Base-by-base conservation (phyloP, 2,329 filamentous ascomycete species). In the Neopestalotiopsis sp. region DNA sequence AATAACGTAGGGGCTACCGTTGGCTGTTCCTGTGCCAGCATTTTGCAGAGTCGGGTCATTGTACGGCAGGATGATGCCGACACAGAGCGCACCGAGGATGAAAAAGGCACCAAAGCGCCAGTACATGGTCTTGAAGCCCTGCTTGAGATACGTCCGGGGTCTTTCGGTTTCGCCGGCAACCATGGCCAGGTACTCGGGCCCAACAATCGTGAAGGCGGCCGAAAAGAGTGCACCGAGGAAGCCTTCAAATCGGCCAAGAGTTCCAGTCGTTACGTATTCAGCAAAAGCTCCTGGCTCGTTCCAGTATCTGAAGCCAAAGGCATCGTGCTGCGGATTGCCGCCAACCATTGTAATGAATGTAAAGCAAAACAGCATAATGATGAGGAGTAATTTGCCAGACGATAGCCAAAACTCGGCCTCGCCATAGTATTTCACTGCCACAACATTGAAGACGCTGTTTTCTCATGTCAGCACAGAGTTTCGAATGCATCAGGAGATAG, bases 321-420 rank as follows among this genome's bases (percentile, higher is more conserved):
- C 84, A 73, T 92, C 90, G 63, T 88, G 82, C 5, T 89, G 76
- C 0, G 93, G 93, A 72, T 95, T 95, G 40, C 91, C 93, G 49
- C 92, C 93, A 9, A 94, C 83, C 91, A 94, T 94, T 63, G 90
- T 91, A 73, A 95, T 85, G 75, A 95, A 92, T n/a, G 93, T 94
- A 80, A 92, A 94, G 75, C 84, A 81, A 77, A 94, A 91, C 66
- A 93, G 82, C 12, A 90, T 88, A 69, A 90, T 82, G 72, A 92
- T 91, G 61, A 93, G 83, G 30, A 92, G 78, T 42, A 92, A 84
- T 77, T 93, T 92, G 71, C 89, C 89, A 49, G 80, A 81, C 2
- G 87, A 85, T 3, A 90, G 81, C 86, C 86, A 90, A 74, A 95
- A 95, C 75, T 95, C 92, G 12, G 90, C 87, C 76, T 93, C 90